A percentile compares a stretch with the other conserved stretches of the same genome.
Conservation (phyloP, 225 moss, liverwort and hornwort species). For the Rhytidiadelphus loreus region DNA sequence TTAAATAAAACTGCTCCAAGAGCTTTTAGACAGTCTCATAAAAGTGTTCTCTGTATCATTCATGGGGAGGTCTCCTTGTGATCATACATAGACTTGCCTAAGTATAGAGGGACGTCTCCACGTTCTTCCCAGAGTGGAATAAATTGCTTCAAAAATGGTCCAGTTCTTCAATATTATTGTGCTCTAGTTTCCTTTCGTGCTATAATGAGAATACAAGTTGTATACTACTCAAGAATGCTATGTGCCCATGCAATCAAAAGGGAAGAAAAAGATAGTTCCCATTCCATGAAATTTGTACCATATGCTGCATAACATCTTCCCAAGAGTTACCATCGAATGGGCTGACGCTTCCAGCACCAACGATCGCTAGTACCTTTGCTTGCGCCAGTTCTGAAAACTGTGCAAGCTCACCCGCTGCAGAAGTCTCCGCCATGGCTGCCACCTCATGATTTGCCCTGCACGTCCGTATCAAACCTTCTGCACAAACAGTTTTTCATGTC, state of each 20-base stretch:
- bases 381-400: slow-evolving; percentile 46
- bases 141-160: neutral
- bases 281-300: slow-evolving; percentile 35
- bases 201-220: neutral
- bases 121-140: neutral
- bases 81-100: neutral
- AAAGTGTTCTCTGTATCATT: neutral
- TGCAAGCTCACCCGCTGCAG: neutral
- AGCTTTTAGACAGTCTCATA: neutral
- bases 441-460: neutral
- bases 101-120: neutral
- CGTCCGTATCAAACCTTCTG: neutral
- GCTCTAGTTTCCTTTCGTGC: neutral
- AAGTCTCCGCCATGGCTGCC: slow-evolving; percentile 4
- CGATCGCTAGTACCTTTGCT: slow-evolving; percentile 57
- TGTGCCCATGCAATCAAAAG: neutral
- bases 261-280: neutral
- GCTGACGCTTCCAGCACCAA: slow-evolving; percentile 56
- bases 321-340: slow-evolving; percentile 65
- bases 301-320: slow-evolving; percentile 78
- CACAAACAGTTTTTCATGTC: neutral
- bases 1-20: neutral
- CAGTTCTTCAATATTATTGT: neutral
- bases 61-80: neutral
- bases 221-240: neutral